Base-by-base conservation (phyloP, 345 rosid species). In the Populus alba region DNA sequence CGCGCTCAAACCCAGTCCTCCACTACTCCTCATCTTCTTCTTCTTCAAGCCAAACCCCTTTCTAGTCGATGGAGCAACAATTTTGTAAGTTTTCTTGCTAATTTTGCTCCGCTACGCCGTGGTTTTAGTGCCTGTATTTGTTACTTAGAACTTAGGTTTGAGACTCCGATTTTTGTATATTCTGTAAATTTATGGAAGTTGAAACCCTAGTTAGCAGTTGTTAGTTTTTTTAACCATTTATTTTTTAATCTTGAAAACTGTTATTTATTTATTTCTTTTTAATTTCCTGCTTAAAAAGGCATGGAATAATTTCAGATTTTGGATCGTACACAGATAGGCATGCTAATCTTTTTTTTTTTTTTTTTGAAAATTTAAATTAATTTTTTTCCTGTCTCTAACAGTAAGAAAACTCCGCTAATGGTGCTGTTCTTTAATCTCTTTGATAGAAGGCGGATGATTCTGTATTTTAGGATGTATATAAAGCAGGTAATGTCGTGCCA, bases 381-480 rank as follows among this genome's bases (percentile, higher is more conserved):
- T 25, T 25, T 25, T 25, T 25, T 25, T 25, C 27, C 27, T 25
- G 27, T 25, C 27, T 5, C 22, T 51, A 51, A 51, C 27, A 25
- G 27, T 27, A 27, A 27, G 27, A 27, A 27, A 27, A 27, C 27
- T 27, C 27, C 27, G 27, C 27, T 27, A 27, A 27, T 27, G 27
- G 27, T 27, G 27, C 0, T 27, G 27, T 27, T 27, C 27, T 27
- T 6, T 51, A 1, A 51, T 51, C 6, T 51, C 18, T 51, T 51
- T 74, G 68, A 49, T 77, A 85, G 87, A 27, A 27, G 27, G 27
- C 27, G 27, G 27, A 27, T 27, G 27, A 27, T 27, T 27, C 27
- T 27, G 27, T 27, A 27, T 27, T 27, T 27, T 27, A 27, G 27
- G 27, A 27, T 27, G 27, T 27, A 27, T 27, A 27, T 27, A 27